These are phyloP conservation scores for Ambrosia hybrid DNA, from an alignment of 140 eudicot genomes.

Conservation along the genomic window DNA sequence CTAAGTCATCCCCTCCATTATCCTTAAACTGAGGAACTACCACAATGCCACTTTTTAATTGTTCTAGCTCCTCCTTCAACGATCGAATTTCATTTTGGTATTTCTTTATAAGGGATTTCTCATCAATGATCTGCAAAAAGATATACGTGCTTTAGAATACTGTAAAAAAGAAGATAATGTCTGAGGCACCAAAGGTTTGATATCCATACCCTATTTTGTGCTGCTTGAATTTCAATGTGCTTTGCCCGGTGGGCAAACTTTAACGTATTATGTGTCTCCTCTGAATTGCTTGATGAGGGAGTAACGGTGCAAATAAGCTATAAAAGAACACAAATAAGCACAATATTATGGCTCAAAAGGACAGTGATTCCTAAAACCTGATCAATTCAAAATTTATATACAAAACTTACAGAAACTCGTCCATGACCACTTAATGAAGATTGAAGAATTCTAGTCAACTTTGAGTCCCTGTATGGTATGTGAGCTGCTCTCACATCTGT, in stretches of 20 bases:
- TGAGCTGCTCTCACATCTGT: constrained; percentile 79
- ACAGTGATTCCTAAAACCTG: neutral
- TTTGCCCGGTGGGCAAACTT: constrained; percentile 97
- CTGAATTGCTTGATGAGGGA: constrained; percentile 95
- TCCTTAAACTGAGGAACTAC: constrained; percentile 68
- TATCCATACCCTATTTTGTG: constrained; percentile 81
- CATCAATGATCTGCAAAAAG: constrained; percentile 86
- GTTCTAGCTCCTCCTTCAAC: constrained; percentile 89
- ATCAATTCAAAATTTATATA: constrained; percentile 18
- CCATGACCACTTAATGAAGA: constrained; percentile 98
- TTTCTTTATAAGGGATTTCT: constrained; percentile 94
- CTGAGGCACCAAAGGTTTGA: constrained; percentile 15
- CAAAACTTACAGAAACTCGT: constrained; percentile 83
- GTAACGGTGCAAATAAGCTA: constrained; percentile 93
- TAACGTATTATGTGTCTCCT: constrained; percentile 93
- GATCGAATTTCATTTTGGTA: constrained; percentile 88
- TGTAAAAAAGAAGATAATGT: constrained; percentile 8
- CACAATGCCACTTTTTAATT: constrained; percentile 77
- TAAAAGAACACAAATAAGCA: constrained; percentile 7
- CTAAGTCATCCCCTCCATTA: constrained; percentile 64
- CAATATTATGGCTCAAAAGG: constrained; percentile 21
- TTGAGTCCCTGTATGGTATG: constrained; percentile 91
- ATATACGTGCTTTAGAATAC: constrained; percentile 23
- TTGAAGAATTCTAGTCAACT: constrained; percentile 88
- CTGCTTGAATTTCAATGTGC: constrained; percentile 92